These are phyloP conservation scores for Chimonanthus salicifolius DNA, from an alignment of 164 flowering plant species.

Conservation along the genomic window DNA sequence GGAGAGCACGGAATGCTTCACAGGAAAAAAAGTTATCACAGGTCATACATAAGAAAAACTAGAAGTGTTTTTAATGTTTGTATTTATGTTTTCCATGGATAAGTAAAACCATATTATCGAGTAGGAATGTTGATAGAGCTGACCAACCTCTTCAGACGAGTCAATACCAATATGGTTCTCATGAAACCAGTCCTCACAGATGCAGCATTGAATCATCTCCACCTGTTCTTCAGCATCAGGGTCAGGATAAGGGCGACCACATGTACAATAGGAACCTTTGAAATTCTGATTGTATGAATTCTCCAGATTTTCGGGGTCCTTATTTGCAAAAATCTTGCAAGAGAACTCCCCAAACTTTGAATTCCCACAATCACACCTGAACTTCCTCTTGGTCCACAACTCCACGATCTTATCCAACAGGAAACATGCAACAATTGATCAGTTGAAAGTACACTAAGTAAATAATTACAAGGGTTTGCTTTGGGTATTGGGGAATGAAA, in stretches of 20 bases:
- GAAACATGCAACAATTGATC: neutral
- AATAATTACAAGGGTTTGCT: neutral
- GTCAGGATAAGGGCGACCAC: constrained; percentile 88
- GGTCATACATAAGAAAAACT: neutral
- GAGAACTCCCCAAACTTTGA: constrained; percentile 83
- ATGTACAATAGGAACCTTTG: constrained; percentile 88
- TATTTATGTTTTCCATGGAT: too few relatives aligned
- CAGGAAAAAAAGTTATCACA: neutral
- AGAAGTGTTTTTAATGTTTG: neutral
- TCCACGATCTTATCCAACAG: constrained; percentile 57
- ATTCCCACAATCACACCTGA: constrained; percentile 97
- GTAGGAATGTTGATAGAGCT: neutral
- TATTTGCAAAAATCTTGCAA: constrained; percentile 76
- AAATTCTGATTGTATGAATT: constrained; percentile 91
- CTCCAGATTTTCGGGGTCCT: constrained; percentile 67
- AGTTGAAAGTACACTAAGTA: neutral
- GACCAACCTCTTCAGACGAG: constrained; percentile 57
- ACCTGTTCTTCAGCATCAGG: constrained; percentile 84
- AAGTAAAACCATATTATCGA: neutral
- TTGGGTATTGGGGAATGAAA: neutral
- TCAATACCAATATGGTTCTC: constrained; percentile 83
- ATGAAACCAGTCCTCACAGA: constrained; percentile 99
- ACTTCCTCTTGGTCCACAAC: constrained; percentile 95
- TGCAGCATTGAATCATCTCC: constrained; percentile 96
- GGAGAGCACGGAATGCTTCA: neutral